Evolutionary conservation across 163 green algal species (phyloP).

Genomic region (Chloroidium sp.): DNA sequence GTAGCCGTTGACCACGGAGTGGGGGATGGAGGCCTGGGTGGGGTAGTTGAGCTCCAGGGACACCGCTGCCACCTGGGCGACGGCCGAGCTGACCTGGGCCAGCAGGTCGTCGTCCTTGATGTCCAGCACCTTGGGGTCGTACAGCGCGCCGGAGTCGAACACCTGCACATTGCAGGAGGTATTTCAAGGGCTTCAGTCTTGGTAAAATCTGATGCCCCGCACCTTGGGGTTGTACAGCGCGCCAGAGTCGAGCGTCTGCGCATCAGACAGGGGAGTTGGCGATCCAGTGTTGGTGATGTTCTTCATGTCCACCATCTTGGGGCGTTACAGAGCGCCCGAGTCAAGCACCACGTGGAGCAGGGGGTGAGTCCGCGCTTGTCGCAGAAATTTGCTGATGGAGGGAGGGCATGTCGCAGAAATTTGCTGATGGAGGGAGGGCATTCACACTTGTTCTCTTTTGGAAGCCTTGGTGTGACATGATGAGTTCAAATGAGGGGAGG

Average conservation of each 20-base stretch:
- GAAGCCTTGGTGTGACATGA: too few relatives aligned
- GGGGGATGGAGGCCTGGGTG: conserved; percentile 81
- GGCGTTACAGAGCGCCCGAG: background rate
- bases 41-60: conserved; percentile 82
- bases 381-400: too few relatives aligned
- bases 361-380: too few relatives aligned
- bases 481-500: too few relatives aligned
- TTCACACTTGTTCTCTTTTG: too few relatives aligned
- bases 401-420: too few relatives aligned
- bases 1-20: conserved; percentile 95
- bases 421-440: too few relatives aligned
- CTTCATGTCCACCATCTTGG: background rate
- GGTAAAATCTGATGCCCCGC: background rate
- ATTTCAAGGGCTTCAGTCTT: too few relatives aligned
- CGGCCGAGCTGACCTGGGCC: conserved; percentile 42
- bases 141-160: conserved; percentile 83
- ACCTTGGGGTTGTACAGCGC: background rate
- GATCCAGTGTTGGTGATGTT: too few relatives aligned
- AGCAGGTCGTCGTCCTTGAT: conserved; percentile 91
- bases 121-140: conserved; percentile 85
- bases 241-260: conserved; percentile 41
- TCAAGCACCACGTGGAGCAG: too few relatives aligned
- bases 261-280: too few relatives aligned
- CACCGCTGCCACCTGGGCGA: conserved; percentile 81
- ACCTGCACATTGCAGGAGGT: conserved; percentile 42